These are phyloP conservation scores for Lizonia empirigonia DNA, from an alignment of 2,329 filamentous ascomycete species.

Conservation along the genomic window DNA sequence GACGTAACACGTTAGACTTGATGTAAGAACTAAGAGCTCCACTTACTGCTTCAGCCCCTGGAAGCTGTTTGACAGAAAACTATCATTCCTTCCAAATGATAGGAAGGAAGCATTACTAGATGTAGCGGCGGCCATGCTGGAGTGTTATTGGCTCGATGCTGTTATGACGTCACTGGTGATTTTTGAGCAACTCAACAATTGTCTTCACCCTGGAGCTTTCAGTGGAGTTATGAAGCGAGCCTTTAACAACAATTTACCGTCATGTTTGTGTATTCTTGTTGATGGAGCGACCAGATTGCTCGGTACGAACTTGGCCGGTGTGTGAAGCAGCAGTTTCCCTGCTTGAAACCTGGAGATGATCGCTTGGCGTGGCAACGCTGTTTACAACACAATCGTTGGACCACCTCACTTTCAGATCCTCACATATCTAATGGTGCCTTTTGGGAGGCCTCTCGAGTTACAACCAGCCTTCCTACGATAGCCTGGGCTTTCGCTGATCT, in stretches of 20 bases:
- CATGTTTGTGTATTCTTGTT: neutral
- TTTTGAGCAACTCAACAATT: neutral
- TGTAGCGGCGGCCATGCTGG: conserved; percentile 34
- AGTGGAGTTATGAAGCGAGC: neutral
- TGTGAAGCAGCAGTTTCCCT: conserved; percentile 29
- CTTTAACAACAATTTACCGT: neutral
- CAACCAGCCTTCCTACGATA: neutral
- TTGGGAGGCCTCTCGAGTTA: neutral
- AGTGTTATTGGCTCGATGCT: conserved; percentile 31
- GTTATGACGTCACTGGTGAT: conserved; percentile 37
- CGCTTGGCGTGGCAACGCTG: conserved; percentile 31
- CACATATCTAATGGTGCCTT: neutral
- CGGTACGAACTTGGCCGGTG: conserved; percentile 4
- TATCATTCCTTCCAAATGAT: conserved; percentile 42
- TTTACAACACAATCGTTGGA: conserved; percentile 15
- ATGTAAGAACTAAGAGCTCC: neutral
- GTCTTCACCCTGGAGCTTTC: neutral
- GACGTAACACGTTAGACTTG: conserved; percentile 17
- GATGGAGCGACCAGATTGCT: conserved; percentile 14
- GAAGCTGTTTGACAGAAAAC: conserved; percentile 41
- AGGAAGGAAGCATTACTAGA: conserved; percentile 39
- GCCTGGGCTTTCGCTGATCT: neutral
- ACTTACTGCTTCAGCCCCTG: conserved; percentile 42
- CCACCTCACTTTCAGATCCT: neutral
- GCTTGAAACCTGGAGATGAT: conserved; percentile 39